Percentiles rank a stretch among this genome's conserved stretches.
Evolutionary conservation across 2,329 filamentous ascomycete genomes (phyloP).

Genomic region (Emergomyces orientalis): DNA sequence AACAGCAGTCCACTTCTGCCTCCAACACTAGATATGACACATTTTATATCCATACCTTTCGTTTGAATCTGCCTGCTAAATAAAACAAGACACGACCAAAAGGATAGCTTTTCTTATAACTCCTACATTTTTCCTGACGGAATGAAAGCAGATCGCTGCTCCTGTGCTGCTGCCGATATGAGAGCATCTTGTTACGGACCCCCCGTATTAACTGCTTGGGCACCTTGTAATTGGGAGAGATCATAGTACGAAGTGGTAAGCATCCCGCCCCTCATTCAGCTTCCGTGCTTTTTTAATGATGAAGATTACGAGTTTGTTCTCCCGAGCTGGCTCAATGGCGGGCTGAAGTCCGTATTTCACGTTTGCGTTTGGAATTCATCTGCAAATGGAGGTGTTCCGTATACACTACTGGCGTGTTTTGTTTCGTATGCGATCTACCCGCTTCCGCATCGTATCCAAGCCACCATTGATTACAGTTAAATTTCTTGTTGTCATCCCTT

Average conservation of each 20-base stretch:
- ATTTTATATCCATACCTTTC: too few relatives aligned
- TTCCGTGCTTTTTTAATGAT: background rate
- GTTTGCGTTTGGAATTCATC: background rate
- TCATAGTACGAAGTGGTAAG: background rate
- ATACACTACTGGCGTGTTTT: background rate
- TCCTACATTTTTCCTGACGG: too few relatives aligned
- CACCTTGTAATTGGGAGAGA: too few relatives aligned
- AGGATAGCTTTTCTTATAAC: too few relatives aligned
- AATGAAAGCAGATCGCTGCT: background rate
- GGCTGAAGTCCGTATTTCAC: background rate
- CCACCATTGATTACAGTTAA: background rate
- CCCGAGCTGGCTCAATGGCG: background rate
- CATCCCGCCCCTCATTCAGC: background rate
- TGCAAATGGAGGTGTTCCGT: too few relatives aligned
- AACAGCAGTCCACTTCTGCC: too few relatives aligned
- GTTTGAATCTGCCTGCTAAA: too few relatives aligned
- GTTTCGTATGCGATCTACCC: background rate
- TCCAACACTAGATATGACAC: too few relatives aligned
- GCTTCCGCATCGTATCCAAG: background rate
- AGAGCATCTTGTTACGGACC: background rate
- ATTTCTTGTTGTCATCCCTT: background rate
- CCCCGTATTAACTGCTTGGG: background rate
- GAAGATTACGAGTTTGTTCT: background rate
- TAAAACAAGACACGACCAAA: too few relatives aligned
- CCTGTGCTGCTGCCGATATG: too few relatives aligned